Evolutionary conservation across 169 alveolate genomes (phyloP).

Genomic region (Pseudocohnilembus persalinus): DNA sequence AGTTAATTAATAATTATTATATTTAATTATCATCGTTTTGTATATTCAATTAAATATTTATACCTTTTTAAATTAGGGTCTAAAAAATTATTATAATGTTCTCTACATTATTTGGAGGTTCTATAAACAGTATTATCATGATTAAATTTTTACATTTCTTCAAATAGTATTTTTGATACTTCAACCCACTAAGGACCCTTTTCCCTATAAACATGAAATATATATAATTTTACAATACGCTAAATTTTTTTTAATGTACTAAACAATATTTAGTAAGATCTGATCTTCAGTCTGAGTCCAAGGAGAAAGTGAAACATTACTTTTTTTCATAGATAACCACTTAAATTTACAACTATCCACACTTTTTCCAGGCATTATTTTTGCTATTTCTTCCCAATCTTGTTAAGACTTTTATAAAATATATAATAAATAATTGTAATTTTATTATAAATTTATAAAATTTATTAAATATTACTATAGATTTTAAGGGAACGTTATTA

Average conservation of each 20-base stretch:
- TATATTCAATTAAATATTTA: no score
- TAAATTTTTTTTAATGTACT: no score
- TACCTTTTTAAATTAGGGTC: conserved; percentile 21
- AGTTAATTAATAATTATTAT: no score
- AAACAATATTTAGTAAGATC: not conserved
- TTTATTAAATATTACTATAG: conserved; percentile 1
- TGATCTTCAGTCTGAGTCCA: conserved; percentile 23
- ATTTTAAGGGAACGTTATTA: not conserved
- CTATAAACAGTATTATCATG: conserved; percentile 6
- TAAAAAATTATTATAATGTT: conserved; percentile 16
- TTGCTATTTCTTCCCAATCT: conserved; percentile 19
- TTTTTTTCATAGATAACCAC: conserved; percentile 22
- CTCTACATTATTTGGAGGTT: conserved; percentile 28
- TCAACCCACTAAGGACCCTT: conserved; percentile 24
- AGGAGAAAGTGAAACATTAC: conserved; percentile 1
- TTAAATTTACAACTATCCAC: conserved; percentile 23
- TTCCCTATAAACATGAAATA: not conserved
- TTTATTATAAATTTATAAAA: not conserved
- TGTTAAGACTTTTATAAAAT: conserved; percentile 1
- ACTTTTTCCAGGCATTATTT: conserved; percentile 18
- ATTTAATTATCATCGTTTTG: not conserved
- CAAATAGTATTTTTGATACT: conserved; percentile 4
- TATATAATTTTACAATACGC: no score
- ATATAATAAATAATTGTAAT: no score
- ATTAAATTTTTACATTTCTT: not conserved